Evolutionary conservation across 768 basidiomycete species (phyloP).

Genomic region (Pisolithus sp.): DNA sequence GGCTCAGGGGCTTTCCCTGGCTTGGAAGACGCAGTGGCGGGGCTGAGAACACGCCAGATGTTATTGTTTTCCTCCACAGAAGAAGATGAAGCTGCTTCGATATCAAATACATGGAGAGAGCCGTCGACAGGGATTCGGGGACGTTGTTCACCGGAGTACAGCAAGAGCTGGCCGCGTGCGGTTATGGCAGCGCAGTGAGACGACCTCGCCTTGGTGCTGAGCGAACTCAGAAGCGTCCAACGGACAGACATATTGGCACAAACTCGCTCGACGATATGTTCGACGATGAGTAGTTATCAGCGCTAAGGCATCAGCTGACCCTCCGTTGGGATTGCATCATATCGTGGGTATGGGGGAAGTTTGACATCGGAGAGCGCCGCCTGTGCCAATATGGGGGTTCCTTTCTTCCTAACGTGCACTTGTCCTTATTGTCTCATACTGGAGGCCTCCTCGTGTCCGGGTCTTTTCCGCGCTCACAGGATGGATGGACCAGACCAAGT

Average conservation of each 20-base stretch:
- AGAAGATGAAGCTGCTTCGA: conserved; percentile 5
- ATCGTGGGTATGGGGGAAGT: background rate
- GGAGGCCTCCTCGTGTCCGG: conserved; percentile 1
- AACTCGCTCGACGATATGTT: background rate
- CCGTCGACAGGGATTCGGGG: conserved; percentile 37
- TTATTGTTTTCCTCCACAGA: conserved; percentile 2
- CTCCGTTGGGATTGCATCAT: background rate
- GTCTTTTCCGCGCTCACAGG: background rate
- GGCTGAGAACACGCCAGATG: conserved; percentile 15
- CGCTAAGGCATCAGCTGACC: background rate
- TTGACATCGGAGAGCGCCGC: background rate
- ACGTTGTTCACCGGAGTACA: conserved; percentile 40
- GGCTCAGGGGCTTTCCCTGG: conserved; percentile 10
- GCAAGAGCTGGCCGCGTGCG: conserved; percentile 19
- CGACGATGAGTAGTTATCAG: background rate
- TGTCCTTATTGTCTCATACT: conserved; percentile 7
- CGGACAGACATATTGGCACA: conserved; percentile 15
- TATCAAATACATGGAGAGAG: conserved; percentile 22
- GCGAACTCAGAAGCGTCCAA: conserved; percentile 24
- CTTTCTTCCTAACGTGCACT: conserved; percentile 5
- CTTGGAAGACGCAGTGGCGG: conserved; percentile 12
- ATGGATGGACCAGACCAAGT: too few relatives aligned
- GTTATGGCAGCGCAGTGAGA: conserved; percentile 35
- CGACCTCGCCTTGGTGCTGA: conserved; percentile 29
- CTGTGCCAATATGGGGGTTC: conserved; percentile 1